Conservation (phyloP, 1,284 basidiomycete species). For the Golubevia sp. region DNA sequence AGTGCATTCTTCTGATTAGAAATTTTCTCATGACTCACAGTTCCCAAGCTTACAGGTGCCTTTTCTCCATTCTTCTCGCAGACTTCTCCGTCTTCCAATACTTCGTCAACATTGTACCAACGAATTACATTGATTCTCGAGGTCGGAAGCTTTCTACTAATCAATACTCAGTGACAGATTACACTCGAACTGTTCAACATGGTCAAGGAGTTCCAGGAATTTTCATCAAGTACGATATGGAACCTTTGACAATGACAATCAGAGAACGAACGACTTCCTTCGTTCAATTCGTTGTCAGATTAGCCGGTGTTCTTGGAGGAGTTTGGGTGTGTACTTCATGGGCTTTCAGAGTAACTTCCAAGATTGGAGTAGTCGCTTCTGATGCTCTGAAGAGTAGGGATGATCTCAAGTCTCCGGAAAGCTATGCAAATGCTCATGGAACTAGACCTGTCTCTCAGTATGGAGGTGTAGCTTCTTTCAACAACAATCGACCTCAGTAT, state of each 20-base stretch:
- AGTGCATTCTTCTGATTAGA: constrained; percentile 61
- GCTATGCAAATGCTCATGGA: not conserved
- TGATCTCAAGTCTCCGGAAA: not conserved
- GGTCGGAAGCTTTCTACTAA: constrained; percentile 72
- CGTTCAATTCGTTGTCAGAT: constrained; percentile 79
- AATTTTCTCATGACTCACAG: too few relatives aligned
- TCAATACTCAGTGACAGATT: constrained; percentile 95
- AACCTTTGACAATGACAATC: constrained; percentile 83
- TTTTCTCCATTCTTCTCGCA: not conserved
- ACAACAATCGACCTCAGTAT: not conserved
- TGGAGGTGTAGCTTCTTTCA: not conserved
- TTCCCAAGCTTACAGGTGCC: not conserved
- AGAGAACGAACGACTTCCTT: constrained; percentile 83
- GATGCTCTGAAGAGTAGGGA: not conserved
- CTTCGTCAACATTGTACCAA: constrained; percentile 91
- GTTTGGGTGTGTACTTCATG: constrained; percentile 57
- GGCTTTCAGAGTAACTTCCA: constrained; percentile 35
- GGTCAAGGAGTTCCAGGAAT: constrained; percentile 74
- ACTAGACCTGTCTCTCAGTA: not conserved
- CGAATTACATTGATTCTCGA: constrained; percentile 80
- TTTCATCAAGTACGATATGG: constrained; percentile 76
- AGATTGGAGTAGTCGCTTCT: constrained; percentile 18
- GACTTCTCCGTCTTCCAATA: constrained; percentile 74
- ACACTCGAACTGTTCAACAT: constrained; percentile 77
- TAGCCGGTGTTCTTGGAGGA: constrained; percentile 64